Evolutionary conservation across 768 basidiomycete species (phyloP), one percentile per base, ranked within the genome.

Genomic region (Lentinula sp.): DNA sequence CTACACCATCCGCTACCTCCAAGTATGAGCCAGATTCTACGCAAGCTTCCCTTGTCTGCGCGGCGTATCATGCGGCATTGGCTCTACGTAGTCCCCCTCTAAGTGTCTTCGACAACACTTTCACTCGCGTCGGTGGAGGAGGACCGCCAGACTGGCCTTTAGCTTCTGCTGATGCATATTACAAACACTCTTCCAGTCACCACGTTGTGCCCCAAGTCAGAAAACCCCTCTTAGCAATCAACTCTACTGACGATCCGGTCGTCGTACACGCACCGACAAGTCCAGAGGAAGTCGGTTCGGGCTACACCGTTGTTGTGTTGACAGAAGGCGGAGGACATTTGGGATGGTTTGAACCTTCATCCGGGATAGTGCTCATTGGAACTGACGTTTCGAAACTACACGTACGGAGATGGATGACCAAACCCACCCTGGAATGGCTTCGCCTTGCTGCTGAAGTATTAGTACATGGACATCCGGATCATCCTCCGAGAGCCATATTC

Each of bases 161-260:
- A 10, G 67, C 74, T 45, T 72, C 76, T 12, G 77, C 78, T 50
- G 50, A 62, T 7, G 81, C 79, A 46, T 85, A 86, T 66, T 81
- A 83, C 65, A 66, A 69, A 57, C 79, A 79, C 67, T 76, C 77
- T 3, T 76, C 80, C 6, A 78, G 76, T 63, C 77, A 81, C 68
- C 64, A 77, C 33, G 68, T 77, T 39, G 69, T 84, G 20, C 68
- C 67, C 39, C 64, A 71, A 53, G 71, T 86, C 56, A 72, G 72
- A 36, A 77, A 85, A 48, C 85, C 85, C 9, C 77, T 82, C 63
- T 73, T 87, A 7, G 76, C 77, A 8, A 67, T 85, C 58, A 81
- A 80, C 58, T 73, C 84, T 6, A 72, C 72, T 10, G 81, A 85
- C 66, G 83, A 84, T 67, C 84, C 84, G 4, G 76, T 84, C 60